Evolutionary conservation across 495 filamentous ascomycete species (phyloP), one percentile per base, ranked within the genome.

Genomic region (Lindgomyces ingoldianus): DNA sequence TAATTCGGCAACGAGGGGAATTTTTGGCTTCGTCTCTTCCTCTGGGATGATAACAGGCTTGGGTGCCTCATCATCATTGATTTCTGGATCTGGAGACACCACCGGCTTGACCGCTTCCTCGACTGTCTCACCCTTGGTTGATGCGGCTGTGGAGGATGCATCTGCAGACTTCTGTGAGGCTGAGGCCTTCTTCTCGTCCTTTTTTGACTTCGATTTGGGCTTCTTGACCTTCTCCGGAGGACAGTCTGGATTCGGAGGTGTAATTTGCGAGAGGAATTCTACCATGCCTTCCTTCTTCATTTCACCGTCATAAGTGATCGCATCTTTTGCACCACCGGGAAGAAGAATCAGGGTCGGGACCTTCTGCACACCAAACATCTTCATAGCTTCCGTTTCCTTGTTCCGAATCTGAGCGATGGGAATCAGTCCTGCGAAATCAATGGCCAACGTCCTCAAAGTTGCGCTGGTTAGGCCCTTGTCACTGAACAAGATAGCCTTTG

Each of bases 401-500:
- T 89, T 87, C 46, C 92, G 83, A 42, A 96, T 85, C 76, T 98
- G 93, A 22, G 89, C 92, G 58, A 99, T 81, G 12, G 81, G 81
- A 69, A 97, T 86, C 45, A 83, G 83, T 27, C 87, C 93, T n/a
- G 92, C 78, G 74, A 93, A 98, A 64, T 98, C 95, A 61, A 96
- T 89, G 0, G 95, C 93, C 24, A 98, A 72, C 29, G 91, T 86
- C 75, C 89, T 90, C 57, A 96, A 81, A 14, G 96, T 78, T 10
- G 92, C 81, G 73, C 89, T 90, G 0, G 89, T 93, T 14, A 88
- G 88, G 0, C 93, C 93, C 76, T 98, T 98, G 61, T 96, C 91
- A 1, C 89, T 96, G 77, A 99, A 98, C 12, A 98, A 79, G 44
- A 99, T 86, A 3, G 90, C 92, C 79, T 96, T 98, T 36, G 90